phyloP scores from a whole-genome alignment of 441 rosid genomes.

The Populus hybrid region DNA sequence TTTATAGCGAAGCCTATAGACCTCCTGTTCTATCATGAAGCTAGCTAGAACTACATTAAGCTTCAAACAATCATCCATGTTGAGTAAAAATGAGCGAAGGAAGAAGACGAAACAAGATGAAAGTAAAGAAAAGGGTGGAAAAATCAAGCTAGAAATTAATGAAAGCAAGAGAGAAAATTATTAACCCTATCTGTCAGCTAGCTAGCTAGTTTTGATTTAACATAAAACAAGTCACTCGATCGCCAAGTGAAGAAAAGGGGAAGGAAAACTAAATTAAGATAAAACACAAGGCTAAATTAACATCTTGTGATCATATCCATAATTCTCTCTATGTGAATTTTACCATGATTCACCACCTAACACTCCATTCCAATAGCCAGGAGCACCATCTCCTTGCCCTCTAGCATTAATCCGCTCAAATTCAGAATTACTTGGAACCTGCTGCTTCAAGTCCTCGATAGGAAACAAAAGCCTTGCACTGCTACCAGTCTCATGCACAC shows the following conservation, averaged over 20 bases:
- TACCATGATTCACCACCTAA: conserved; percentile 74
- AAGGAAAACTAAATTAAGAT: neutral
- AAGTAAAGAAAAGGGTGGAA: neutral
- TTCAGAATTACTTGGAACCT: conserved; percentile 36
- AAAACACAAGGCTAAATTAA: neutral
- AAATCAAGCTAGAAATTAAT: neutral
- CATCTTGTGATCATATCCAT: neutral
- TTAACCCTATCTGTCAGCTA: conserved; percentile 10
- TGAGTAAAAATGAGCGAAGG: neutral
- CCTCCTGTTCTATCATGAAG: neutral
- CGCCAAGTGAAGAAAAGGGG: neutral
- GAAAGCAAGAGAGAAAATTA: neutral
- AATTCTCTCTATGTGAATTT: neutral
- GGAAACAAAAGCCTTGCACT: conserved; percentile 58
- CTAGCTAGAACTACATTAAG: conserved; percentile 22
- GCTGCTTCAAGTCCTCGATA: conserved; percentile 60
- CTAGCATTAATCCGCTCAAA: conserved; percentile 25
- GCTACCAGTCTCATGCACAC: conserved; percentile 36
- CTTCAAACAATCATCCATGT: conserved; percentile 15
- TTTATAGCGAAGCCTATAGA: neutral
- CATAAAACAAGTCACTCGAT: neutral
- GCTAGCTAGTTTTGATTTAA: conserved; percentile 7
- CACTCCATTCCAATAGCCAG: conserved; percentile 80
- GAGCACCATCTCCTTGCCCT: conserved; percentile 50
- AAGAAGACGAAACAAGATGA: neutral